A percentile compares a stretch with the other conserved stretches of the same genome.
phyloP scores from a whole-genome alignment of 192 early-diverging fungal species.

The Coemansia sp. region DNA sequence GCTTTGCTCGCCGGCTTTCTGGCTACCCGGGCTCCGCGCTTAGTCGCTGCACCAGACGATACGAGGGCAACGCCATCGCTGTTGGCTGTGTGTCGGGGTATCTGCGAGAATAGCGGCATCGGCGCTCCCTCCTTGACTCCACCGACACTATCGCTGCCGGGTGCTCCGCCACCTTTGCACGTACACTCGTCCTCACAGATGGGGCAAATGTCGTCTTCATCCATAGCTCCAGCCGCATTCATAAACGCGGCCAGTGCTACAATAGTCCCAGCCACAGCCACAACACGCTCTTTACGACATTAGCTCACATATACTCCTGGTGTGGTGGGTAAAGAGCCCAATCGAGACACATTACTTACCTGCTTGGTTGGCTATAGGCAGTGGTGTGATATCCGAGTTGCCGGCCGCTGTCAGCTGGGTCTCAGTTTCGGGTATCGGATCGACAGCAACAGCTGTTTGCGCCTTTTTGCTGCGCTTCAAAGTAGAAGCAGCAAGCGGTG shows the following conservation, averaged over 20 bases:
- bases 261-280: neutral
- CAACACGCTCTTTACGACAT: neutral
- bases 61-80: neutral
- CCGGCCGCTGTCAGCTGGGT: neutral
- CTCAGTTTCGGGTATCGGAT: neutral
- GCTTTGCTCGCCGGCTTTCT: neutral
- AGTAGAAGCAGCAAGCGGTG: neutral
- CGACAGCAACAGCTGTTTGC: neutral
- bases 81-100: conserved; percentile 10
- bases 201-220: conserved; percentile 52
- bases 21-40: neutral
- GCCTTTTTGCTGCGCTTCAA: conserved; percentile 2
- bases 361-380: conserved; percentile 11
- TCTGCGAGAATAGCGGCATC: conserved; percentile 38
- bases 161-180: conserved; percentile 8
- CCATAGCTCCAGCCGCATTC: conserved; percentile 29
- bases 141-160: neutral
- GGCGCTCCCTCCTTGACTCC: conserved; percentile 5
- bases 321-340: neutral
- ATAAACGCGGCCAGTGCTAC: conserved; percentile 18
- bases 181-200: conserved; percentile 54
- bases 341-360: conserved; percentile 15
- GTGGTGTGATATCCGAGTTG: neutral
- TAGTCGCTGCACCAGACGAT: neutral
- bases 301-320: neutral